phyloP scores from a whole-genome alignment of 257 asterid genomes.

The Solanum boliviense region DNA sequence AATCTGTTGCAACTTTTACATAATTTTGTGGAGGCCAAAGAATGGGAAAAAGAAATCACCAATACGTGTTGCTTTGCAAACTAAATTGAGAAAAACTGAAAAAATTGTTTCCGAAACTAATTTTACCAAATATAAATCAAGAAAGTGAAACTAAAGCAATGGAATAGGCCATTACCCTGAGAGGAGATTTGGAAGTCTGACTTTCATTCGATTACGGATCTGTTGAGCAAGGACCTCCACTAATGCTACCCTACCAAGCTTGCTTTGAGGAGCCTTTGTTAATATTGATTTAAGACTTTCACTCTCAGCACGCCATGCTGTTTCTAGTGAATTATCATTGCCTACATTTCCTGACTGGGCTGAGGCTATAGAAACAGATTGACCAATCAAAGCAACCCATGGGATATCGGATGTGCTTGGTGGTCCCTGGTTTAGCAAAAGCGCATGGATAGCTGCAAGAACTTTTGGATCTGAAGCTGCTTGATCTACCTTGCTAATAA shows the following conservation, averaged over 20 bases:
- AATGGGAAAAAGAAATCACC: not conserved
- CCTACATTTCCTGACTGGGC: conserved; percentile 20
- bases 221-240: conserved; percentile 23
- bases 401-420: conserved; percentile 18
- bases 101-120: not conserved
- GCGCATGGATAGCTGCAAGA: conserved; percentile 16
- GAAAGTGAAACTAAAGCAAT: not conserved
- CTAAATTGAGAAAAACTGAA: not conserved
- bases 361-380: conserved; percentile 20
- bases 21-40: not conserved
- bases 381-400: conserved; percentile 21
- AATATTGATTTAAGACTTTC: conserved; percentile 21
- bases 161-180: conserved; percentile 45
- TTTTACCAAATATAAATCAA: not conserved
- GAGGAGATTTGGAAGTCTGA: conserved; percentile 84
- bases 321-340: conserved; percentile 18
- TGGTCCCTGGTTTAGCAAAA: conserved; percentile 15
- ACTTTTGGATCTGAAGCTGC: conserved; percentile 17
- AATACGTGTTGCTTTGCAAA: not conserved
- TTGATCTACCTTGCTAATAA: conserved; percentile 15
- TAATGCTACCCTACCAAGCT: conserved; percentile 23
- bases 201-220: conserved; percentile 40
- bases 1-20: not conserved
- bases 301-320: conserved; percentile 22
- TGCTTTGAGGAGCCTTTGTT: conserved; percentile 20